A percentile compares a stretch with the other conserved stretches of the same genome.
Evolutionary conservation across 2,329 filamentous ascomycete genomes (phyloP).

Genomic region (Nemania sp.): DNA sequence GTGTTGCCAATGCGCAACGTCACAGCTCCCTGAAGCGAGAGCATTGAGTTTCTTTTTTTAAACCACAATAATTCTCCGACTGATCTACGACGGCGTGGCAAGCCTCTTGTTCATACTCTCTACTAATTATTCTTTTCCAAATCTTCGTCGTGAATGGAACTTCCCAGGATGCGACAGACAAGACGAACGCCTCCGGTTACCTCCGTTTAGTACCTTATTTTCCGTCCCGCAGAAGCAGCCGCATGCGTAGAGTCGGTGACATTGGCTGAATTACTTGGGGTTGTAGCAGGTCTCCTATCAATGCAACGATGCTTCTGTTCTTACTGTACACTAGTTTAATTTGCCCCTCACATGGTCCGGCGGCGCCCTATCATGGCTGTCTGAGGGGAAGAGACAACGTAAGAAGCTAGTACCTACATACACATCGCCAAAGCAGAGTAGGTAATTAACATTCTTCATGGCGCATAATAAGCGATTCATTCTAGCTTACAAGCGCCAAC

Average conservation of each 20-base stretch:
- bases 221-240: constrained; percentile 13
- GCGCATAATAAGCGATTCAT: no score
- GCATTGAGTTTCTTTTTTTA: constrained; percentile 15
- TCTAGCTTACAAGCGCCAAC: no score
- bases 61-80: constrained; percentile 14
- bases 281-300: no score
- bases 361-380: constrained; percentile 4
- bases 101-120: constrained; percentile 2
- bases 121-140: no score
- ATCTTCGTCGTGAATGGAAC: no score
- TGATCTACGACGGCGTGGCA: constrained; percentile 15
- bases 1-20: constrained; percentile 35
- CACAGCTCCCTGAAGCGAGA: constrained; percentile 26
- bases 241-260: constrained; percentile 21
- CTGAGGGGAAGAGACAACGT: no score
- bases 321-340: not conserved
- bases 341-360: constrained; percentile 16
- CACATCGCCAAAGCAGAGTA: no score
- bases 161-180: not conserved
- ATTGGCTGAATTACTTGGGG: no score
- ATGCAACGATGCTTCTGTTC: constrained; percentile 19
- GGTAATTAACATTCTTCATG: no score
- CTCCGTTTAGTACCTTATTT: not conserved
- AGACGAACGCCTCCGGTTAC: not conserved
- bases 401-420: no score